Base-by-base conservation (phyloP, 1,139 yeast genomes). In the Debaryomyces nepalensis region DNA sequence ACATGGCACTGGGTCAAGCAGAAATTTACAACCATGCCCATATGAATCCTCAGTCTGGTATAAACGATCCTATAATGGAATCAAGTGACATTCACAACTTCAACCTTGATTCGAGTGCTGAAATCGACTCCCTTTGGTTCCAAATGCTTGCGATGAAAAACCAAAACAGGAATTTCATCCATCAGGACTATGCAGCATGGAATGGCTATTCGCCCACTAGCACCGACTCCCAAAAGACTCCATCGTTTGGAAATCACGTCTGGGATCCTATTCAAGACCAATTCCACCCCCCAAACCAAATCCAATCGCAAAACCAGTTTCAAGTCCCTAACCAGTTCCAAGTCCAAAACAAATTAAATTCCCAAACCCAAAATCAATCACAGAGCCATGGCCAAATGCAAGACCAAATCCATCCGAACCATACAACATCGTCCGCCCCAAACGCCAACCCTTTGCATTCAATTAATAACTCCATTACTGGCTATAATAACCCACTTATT, bases 121-220 rank as follows among this genome's bases (percentile, higher is more conserved):
- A 68, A 39, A 61, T 69, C 24, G 77, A 71, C 48, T 59, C 63
- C 42, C 48, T 70, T 21, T 71, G 76, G 76, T 47, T 64, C 22
- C 72, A 67, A 42, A 59, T 70, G 55, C 55, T 68, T 15, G 55
- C 59, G 14, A 54, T 61, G 57, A 68, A 68, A 20, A 21, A 22
- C 35, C 16, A 22, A 10, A 23, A 27, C 8, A 24, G 33, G 24
- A 23, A 33, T 12, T 22, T 12, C 20, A 11, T 14, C 15, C 27
- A 5, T 8, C 30, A 26, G n/a, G 26, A 34, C 14, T 11, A 18
- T 23, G 3, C 22, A n/a, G 27, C 15, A 5, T 22, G 8, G 11
- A 22, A n/a, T 9, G 12, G 16, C 16, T 4, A 27, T 2, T 10
- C 19, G 5, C 18, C 18, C 5, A n/a, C 20, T 7, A 29, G 5